phyloP scores from a whole-genome alignment of 495 filamentous ascomycete species.

The Penicillium soppii region DNA sequence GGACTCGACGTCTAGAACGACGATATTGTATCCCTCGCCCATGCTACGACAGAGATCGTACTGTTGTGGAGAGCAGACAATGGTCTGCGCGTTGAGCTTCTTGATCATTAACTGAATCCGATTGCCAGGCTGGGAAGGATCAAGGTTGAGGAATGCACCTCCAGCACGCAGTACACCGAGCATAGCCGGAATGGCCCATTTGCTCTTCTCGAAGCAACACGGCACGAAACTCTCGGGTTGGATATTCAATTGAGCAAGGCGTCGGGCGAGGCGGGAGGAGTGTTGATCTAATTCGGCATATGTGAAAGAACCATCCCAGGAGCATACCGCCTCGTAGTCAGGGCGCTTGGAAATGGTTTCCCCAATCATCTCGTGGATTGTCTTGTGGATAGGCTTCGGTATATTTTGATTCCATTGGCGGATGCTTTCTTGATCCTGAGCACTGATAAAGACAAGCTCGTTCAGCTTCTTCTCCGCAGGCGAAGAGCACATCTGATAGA shows the following conservation, averaged over 20 bases:
- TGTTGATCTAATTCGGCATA: conserved; percentile 43
- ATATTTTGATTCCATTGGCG: conserved; percentile 17
- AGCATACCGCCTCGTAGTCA: conserved; percentile 22
- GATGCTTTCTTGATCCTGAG: conserved; percentile 18
- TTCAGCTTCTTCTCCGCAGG: not conserved
- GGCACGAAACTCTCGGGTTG: conserved; percentile 36
- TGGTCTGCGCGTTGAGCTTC: conserved; percentile 23
- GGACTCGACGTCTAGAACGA: conserved; percentile 1
- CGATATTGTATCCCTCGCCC: conserved; percentile 10
- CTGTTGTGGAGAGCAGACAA: conserved; percentile 23
- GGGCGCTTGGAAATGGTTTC: conserved; percentile 23
- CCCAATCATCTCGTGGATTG: conserved; percentile 39
- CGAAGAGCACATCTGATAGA: conserved; percentile 7
- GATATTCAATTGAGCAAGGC: conserved; percentile 26
- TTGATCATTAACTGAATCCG: conserved; percentile 49
- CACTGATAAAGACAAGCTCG: conserved; percentile 16
- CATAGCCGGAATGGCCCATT: conserved; percentile 39
- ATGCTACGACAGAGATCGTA: conserved; percentile 9
- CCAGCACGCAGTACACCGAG: conserved; percentile 44
- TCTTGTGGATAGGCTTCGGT: conserved; percentile 16
- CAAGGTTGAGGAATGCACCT: conserved; percentile 38
- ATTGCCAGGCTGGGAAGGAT: conserved; percentile 46
- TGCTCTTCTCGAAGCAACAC: conserved; percentile 47
- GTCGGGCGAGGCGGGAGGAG: conserved; percentile 24
- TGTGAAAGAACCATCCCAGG: conserved; percentile 51